Evolutionary conservation across 1,284 basidiomycete genomes (phyloP), one percentile per base, ranked within the genome.

Genomic region (Cryptococcus floricola): DNA sequence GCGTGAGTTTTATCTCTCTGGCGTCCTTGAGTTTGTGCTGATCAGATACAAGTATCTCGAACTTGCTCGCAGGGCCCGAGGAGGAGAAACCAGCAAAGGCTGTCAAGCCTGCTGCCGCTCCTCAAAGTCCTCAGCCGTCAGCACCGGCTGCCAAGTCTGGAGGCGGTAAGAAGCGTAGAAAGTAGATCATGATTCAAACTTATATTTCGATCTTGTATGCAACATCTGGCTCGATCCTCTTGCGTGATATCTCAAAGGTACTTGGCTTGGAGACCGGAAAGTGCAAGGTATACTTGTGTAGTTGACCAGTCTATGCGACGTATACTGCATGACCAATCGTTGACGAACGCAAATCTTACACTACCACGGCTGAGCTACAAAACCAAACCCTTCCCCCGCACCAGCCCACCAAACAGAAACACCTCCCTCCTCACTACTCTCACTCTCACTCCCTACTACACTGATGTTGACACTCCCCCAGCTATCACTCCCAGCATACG

Each of bases 1-100:
- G 62, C 65, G 75, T 76, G 57, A 64, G 74, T 69, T 69, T 9
- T 14, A 18, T 34, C 4, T 14, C 14, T 7, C 38, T 25, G 31
- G 18, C 4, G 10, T 43, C 18, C 39, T 13, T 45, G 31, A 16
- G 25, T 27, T 19, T 6, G 14, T 27, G 45, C 45, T 47, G 12
- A 46, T 46, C n/a, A 12, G 13, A 41, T 37, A 8, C 2, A 52
- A 70, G 68, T 9, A 38, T 70, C 14, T 70, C 68, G 8, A 64
- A 44, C 48, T 64, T 67, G 59, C 49, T 63, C 12, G 57, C 54
- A 47, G 57, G 56, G 9, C 25, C 53, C 3, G 38, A 54, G 10
- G 57, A 53, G 25, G 41, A 44, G n/a, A 12, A 42, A 5, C 19
- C 44, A 9, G 38, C 45, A 34, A 34, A 34, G 31, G 31, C 31